Evolutionary conservation across 352 stramenopile genomes (phyloP).

Genomic region (Phytophthora parvispora): DNA sequence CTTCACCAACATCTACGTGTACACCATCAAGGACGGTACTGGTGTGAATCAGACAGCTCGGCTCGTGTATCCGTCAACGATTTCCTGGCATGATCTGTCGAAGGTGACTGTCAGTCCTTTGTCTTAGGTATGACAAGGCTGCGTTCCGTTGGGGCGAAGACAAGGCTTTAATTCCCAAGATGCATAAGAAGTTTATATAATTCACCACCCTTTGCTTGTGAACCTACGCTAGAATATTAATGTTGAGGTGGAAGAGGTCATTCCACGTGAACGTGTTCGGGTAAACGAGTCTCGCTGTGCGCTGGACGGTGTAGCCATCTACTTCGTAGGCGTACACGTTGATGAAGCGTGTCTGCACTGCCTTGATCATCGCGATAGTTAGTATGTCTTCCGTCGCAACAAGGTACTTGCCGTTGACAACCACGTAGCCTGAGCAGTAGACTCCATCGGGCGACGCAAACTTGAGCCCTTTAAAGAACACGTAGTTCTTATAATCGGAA

Average conservation of each 20-base stretch:
- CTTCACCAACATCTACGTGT: slow-evolving; percentile 59
- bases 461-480: slow-evolving; percentile 58
- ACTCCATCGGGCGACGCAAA: slow-evolving; percentile 55
- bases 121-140: slow-evolving; percentile 4
- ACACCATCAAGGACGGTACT: slow-evolving; percentile 43
- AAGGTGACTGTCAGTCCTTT: slow-evolving; percentile 45
- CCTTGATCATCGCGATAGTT: slow-evolving; percentile 46
- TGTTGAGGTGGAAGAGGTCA: slow-evolving; percentile 49
- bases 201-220: not conserved
- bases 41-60: slow-evolving; percentile 49
- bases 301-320: slow-evolving; percentile 43
- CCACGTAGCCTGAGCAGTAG: slow-evolving; percentile 55
- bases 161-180: not conserved
- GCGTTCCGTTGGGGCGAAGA: too few species aligned
- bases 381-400: slow-evolving; percentile 48
- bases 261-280: slow-evolving; percentile 47
- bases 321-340: slow-evolving; percentile 57
- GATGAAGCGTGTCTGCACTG: slow-evolving; percentile 34
- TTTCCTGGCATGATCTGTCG: slow-evolving; percentile 45
- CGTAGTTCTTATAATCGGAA: slow-evolving; percentile 56
- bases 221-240: slow-evolving; percentile 42
- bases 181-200: not conserved
- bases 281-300: slow-evolving; percentile 50
- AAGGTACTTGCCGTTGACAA: slow-evolving; percentile 55
- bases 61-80: slow-evolving; percentile 52